A percentile compares a stretch with the other conserved stretches of the same genome.
These are phyloP conservation scores for Acer negundo DNA, from an alignment of 345 rosid genomes.

Conservation along the genomic window DNA sequence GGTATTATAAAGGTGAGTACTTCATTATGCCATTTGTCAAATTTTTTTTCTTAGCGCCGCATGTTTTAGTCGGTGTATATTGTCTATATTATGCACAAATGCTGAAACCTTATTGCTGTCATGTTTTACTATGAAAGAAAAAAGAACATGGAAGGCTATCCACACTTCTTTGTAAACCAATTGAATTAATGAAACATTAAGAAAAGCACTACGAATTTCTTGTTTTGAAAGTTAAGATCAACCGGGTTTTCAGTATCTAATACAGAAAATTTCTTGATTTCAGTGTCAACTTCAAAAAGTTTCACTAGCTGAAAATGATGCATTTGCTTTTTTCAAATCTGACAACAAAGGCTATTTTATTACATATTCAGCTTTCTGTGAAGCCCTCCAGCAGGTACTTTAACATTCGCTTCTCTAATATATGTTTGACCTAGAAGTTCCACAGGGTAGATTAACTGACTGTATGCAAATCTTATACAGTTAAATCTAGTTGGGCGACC, in stretches of 20 bases:
- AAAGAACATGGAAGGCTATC: background rate
- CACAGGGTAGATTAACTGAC: slow-evolving; percentile 18
- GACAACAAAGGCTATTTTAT: slow-evolving; percentile 47
- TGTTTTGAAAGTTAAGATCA: slow-evolving; percentile 3
- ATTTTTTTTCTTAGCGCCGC: background rate
- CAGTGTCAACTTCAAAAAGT: slow-evolving; percentile 68
- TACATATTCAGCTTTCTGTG: slow-evolving; percentile 62
- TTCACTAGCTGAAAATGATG: slow-evolving; percentile 54
- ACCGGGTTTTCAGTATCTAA: slow-evolving; percentile 6
- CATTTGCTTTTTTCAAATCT: slow-evolving; percentile 60
- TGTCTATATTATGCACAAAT: background rate
- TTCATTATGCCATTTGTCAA: slow-evolving; percentile 6
- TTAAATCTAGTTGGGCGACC: slow-evolving; percentile 58
- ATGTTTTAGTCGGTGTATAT: background rate
- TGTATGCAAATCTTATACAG: slow-evolving; percentile 32
- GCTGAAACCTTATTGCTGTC: background rate
- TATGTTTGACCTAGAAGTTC: background rate
- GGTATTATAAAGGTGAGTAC: slow-evolving; percentile 64
- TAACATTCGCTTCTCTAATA: slow-evolving; percentile 7
- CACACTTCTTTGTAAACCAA: background rate
- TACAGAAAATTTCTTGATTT: slow-evolving; percentile 23
- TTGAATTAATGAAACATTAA: background rate
- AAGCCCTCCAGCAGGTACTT: slow-evolving; percentile 65
- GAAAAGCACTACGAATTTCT: background rate
- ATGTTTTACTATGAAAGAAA: background rate